Conservation (phyloP, 768 basidiomycete species). For the Phylloporus rhodoxanthus region DNA sequence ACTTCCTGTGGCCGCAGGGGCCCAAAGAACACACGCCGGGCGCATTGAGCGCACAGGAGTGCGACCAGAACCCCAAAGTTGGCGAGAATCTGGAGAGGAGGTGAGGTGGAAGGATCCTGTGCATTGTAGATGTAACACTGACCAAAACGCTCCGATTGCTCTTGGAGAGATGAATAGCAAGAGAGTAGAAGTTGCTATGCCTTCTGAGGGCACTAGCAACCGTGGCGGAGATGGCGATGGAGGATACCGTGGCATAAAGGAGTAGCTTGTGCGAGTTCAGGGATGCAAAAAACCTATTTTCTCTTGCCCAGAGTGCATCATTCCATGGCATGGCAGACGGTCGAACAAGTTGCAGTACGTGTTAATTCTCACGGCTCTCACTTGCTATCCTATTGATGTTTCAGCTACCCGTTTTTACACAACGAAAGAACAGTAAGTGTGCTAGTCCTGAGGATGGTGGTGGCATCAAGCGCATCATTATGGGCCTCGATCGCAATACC, state of each 20-base stretch:
- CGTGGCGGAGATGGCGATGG: slow-evolving; percentile 63
- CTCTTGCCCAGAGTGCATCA: slow-evolving; percentile 44
- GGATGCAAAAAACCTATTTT: slow-evolving; percentile 44
- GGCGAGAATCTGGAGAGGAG: slow-evolving; percentile 66
- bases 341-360: slow-evolving; percentile 2
- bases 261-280: slow-evolving; percentile 60
- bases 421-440: too few relatives aligned
- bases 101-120: slow-evolving; percentile 1
- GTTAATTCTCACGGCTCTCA: slow-evolving; percentile 20
- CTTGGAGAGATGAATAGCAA: slow-evolving; percentile 87
- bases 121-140: slow-evolving; percentile 19
- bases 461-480: slow-evolving; percentile 89
- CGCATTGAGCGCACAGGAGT: slow-evolving; percentile 64
- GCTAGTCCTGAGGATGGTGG: too few relatives aligned
- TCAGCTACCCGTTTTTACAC: too few relatives aligned
- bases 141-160: slow-evolving; percentile 93
- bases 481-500: slow-evolving; percentile 89
- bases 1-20: slow-evolving; percentile 80
- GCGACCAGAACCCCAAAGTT: slow-evolving; percentile 84
- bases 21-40: slow-evolving; percentile 91
- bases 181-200: slow-evolving; percentile 90
- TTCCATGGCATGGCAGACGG: slow-evolving; percentile 43
- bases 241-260: slow-evolving; percentile 64
- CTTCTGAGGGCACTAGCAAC: slow-evolving; percentile 75
- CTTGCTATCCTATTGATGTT: too few relatives aligned